These are phyloP conservation scores for Chalaropsis ovoidea DNA, from an alignment of 2,329 filamentous ascomycete genomes.

Conservation along the genomic window DNA sequence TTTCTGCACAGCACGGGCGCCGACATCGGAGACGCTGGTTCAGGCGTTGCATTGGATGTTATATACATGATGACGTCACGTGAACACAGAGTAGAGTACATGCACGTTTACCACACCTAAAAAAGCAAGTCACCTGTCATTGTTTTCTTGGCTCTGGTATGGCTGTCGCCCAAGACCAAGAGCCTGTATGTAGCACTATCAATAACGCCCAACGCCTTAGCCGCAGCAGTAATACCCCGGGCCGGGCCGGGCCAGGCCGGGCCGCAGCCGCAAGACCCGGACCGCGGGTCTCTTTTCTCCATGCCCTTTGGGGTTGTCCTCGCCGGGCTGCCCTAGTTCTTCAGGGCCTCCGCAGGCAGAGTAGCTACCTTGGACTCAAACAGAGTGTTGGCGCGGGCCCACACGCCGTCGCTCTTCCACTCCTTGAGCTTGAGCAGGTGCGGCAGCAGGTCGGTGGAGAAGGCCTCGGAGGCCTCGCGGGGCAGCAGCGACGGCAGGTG, in stretches of 20 bases:
- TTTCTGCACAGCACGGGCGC: background rate
- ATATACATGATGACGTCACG: slow-evolving; percentile 6
- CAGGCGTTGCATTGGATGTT: background rate
- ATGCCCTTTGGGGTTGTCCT: slow-evolving; percentile 1
- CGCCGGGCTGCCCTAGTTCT: slow-evolving; percentile 17
- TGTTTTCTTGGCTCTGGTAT: too few species aligned
- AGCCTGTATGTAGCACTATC: slow-evolving; percentile 6
- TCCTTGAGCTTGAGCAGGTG: slow-evolving; percentile 69
- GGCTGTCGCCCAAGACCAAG: too few species aligned
- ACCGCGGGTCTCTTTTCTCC: slow-evolving; percentile 15
- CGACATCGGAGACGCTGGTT: background rate
- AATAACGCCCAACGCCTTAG: slow-evolving; percentile 9
- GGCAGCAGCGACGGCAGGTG: slow-evolving; percentile 76
- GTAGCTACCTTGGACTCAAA: slow-evolving; percentile 72
- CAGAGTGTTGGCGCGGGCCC: slow-evolving; percentile 72
- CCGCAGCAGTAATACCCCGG: too few species aligned
- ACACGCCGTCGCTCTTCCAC: slow-evolving; percentile 62
- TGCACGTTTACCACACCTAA: too few species aligned
- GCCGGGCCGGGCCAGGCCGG: too few species aligned
- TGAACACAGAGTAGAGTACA: background rate
- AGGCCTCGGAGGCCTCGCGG: slow-evolving; percentile 76
- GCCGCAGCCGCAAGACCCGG: too few species aligned
- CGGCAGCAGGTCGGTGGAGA: slow-evolving; percentile 67
- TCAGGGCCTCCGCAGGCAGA: slow-evolving; percentile 42
- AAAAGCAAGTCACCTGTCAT: too few species aligned